Base-by-base conservation (phyloP, 2,329 filamentous ascomycete species). In the Pseudogymnoascus sp. region DNA sequence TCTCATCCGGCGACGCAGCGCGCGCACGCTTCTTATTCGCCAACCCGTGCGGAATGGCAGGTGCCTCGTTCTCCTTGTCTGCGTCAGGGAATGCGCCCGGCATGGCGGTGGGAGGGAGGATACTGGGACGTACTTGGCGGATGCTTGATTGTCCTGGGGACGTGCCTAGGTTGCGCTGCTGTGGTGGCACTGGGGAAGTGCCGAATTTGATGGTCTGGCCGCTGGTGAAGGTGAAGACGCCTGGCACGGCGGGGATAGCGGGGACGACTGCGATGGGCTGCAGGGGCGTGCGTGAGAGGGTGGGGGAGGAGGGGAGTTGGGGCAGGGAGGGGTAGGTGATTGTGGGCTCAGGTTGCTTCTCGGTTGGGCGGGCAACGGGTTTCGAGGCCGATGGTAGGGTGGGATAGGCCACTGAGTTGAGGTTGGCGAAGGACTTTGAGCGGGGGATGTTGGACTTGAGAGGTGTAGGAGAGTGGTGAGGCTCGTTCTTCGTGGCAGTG, bases 21-120 rank as follows among this genome's bases (percentile, higher is more conserved):
- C 85, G 80, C 68, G 82, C 80, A 25, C 86, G 82, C 75, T 87
- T 88, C 78, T 88, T 88, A 76, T 84, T 88, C 6, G 78, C 74
- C 75, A 88, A 82, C 16, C 86, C 86, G 68, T 88, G 86, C 3
- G 83, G 79, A 38, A 85, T 79, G 40, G 79, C 79, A 59, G 65
- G 16, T 65, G 69, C 18, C 67, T 71, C 67, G 68, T 86, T 86
- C 70, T 85, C 83, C 74, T 85, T 85, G 9, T 62, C 75, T 62
- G 77, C 76, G 18, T 60, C 63, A 14, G 84, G 83, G 69, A 85
- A 86, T 67, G 78, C 78, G 42, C 84, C 84, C 1, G 85, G 84
- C 78, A 87, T 82, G 64, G 74, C 72, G 28, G 71, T 68, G 12
- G 42, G 42, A 7, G 79, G 73, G 56, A 77, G 71, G 6, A 81